These are phyloP conservation scores for Millerozyma acaciae DNA, from an alignment of 805 yeast genomes.

Conservation along the genomic window DNA sequence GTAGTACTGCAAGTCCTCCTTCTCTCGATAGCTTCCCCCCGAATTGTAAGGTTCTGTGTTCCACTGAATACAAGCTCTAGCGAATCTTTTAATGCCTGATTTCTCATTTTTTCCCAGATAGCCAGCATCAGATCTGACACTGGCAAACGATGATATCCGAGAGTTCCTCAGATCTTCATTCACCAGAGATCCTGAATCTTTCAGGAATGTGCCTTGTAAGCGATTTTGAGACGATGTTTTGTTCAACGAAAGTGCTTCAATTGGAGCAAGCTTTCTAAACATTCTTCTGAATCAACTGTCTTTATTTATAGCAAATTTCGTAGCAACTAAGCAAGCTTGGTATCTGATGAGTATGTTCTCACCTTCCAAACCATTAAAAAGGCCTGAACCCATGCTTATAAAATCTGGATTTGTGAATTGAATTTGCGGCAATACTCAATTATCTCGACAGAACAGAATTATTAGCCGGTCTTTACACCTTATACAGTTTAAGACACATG, in stretches of 20 bases:
- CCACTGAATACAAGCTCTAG: conserved; percentile 9
- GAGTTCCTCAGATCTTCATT: conserved; percentile 2
- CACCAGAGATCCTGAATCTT: neutral
- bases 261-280: conserved; percentile 6
- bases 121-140: conserved; percentile 1
- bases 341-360: too few relatives aligned
- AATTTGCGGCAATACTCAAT: conserved; percentile 6
- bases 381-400: too few relatives aligned
- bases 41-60: conserved; percentile 1
- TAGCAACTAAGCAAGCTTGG: neutral
- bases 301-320: neutral
- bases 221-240: conserved; percentile 1
- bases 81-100: conserved; percentile 8
- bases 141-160: conserved; percentile 5
- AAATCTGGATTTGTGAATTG: conserved; percentile 6
- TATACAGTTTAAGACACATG: too few relatives aligned
- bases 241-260: conserved; percentile 4
- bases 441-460: too few relatives aligned
- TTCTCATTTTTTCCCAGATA: conserved; percentile 1
- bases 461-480: too few relatives aligned
- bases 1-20: neutral
- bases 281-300: conserved; percentile 1
- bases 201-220: conserved; percentile 5
- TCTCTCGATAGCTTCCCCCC: neutral
- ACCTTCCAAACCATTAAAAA: too few relatives aligned